Percentiles rank a stretch among this genome's conserved stretches.
phyloP scores from a whole-genome alignment of 139 green algal species.

The Micractinium conductrix region DNA sequence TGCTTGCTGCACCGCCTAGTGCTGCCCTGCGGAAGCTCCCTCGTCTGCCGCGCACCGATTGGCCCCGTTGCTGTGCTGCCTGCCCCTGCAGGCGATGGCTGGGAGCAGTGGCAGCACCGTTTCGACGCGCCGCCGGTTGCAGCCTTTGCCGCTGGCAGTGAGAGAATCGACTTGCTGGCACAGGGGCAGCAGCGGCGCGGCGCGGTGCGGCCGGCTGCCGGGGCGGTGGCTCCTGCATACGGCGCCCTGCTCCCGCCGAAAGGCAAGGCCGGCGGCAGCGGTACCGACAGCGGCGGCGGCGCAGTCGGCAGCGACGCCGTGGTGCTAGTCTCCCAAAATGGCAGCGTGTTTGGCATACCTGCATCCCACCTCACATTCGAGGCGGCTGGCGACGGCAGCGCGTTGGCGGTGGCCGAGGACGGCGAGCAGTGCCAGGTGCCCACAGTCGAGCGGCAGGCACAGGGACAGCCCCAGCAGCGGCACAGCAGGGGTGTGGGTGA shows the following conservation, averaged over 20 bases:
- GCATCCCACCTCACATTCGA: constrained; percentile 50
- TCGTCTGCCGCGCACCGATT: too few relatives aligned
- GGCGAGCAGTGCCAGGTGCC: constrained; percentile 18
- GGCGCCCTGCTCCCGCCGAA: background rate
- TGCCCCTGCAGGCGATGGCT: constrained; percentile 21
- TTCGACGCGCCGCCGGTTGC: constrained; percentile 74
- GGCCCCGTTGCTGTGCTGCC: too few relatives aligned
- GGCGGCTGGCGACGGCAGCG: background rate
- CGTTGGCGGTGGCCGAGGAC: background rate
- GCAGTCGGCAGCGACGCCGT: background rate
- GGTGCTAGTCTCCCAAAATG: constrained; percentile 54
- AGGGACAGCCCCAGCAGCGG: background rate
- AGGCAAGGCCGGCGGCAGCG: background rate
- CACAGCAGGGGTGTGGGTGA: background rate
- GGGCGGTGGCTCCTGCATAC: background rate
- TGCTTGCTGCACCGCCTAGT: too few relatives aligned
- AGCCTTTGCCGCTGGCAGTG: constrained; percentile 51
- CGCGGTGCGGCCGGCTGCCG: background rate
- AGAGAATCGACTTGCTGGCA: constrained; percentile 47
- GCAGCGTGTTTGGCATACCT: constrained; percentile 69
- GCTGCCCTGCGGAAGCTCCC: too few relatives aligned
- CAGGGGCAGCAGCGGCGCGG: constrained; percentile 15
- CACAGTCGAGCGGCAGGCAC: background rate
- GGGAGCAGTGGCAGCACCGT: constrained; percentile 64
- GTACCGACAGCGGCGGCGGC: background rate